Base-by-base conservation (phyloP, 495 filamentous ascomycete species). In the Penicillium ucsense region DNA sequence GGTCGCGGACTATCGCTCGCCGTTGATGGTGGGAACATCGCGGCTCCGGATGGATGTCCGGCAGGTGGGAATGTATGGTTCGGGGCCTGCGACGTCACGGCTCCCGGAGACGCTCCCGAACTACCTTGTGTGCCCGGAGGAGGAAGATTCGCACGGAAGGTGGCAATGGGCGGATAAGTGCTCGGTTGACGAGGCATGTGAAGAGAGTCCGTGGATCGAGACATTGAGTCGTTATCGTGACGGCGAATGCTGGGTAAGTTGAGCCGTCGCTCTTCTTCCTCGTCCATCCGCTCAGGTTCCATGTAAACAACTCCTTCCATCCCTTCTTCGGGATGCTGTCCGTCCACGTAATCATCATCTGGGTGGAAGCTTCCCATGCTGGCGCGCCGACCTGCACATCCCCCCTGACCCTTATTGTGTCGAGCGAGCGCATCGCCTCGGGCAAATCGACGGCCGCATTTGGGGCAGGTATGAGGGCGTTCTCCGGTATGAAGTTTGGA, bases 401-500 rank as follows among this genome's bases (percentile, higher is more conserved):
- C 92, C 31, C 91, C 92, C 53, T 91, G 88, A 20, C 94, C 92
- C 65, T 97, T 96, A 57, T 86, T 92, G 61, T 99, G 92, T 40
- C 92, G 80, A 31, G 92, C 92, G 28, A 99, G 67, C 10, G 92
- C 92, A 67, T 99, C 92, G 4, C 92, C 92, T 48, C 92, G 84
- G 31, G 92, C 92, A 68, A 99, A 99, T 45, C 88, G 84, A 44
- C 92, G 79, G 36, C 91, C 88, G 59, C 92, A 98, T 62, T 91
- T 95, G 31, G 85, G 83, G 54, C 92, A 99, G 8, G 89, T 85
- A 56, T 97, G 92, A 8, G 90, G 89, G 52, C 94, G 82, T 67
- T 99, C 92, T 10, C 92, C 92, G 9, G 94, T 96, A 61, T 99
- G 92, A 11, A 99, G 77, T 64, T 97, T 97, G 38, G 83, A 86